These are phyloP conservation scores for Ogataea henricii DNA, from an alignment of 805 yeast genomes.

Conservation along the genomic window DNA sequence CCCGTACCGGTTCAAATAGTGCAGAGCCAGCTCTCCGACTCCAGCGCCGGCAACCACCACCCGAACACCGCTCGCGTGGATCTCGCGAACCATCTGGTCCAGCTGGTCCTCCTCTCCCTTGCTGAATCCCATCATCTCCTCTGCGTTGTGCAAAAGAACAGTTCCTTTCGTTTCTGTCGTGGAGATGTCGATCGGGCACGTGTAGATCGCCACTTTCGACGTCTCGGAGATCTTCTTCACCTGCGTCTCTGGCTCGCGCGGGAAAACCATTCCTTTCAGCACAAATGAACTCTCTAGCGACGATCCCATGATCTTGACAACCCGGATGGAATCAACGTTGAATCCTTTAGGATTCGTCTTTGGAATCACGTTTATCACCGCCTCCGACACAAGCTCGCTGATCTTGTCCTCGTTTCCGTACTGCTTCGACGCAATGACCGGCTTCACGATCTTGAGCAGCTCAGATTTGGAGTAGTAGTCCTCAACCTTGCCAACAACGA, in stretches of 20 bases:
- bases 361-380: conserved; percentile 78
- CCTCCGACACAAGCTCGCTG: conserved; percentile 78
- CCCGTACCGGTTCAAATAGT: conserved; percentile 84
- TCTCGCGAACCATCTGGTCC: conserved; percentile 80
- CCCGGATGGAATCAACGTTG: conserved; percentile 92
- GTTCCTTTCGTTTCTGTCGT: conserved; percentile 99
- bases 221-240: conserved; percentile 60
- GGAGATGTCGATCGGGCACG: conserved; percentile 92
- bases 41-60: conserved; percentile 95
- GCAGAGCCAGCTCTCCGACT: conserved; percentile 90
- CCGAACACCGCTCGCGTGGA: conserved; percentile 78
- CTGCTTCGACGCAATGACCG: conserved; percentile 92
- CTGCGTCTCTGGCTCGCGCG: conserved; percentile 94
- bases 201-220: conserved; percentile 88
- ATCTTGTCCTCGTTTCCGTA: conserved; percentile 83
- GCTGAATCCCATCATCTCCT: conserved; percentile 94
- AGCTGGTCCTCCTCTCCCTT: conserved; percentile 95
- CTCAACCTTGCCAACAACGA: conserved; percentile 63
- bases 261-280: conserved; percentile 96
- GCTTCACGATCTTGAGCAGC: conserved; percentile 71
- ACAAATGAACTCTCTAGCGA: conserved; percentile 73
- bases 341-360: conserved; percentile 62
- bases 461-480: conserved; percentile 55
- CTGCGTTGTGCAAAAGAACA: conserved; percentile 90
- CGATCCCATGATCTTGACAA: conserved; percentile 95